These are phyloP conservation scores for Rhizopus microsporus DNA, from an alignment of 371 early-diverging fungal genomes.

Conservation along the genomic window DNA sequence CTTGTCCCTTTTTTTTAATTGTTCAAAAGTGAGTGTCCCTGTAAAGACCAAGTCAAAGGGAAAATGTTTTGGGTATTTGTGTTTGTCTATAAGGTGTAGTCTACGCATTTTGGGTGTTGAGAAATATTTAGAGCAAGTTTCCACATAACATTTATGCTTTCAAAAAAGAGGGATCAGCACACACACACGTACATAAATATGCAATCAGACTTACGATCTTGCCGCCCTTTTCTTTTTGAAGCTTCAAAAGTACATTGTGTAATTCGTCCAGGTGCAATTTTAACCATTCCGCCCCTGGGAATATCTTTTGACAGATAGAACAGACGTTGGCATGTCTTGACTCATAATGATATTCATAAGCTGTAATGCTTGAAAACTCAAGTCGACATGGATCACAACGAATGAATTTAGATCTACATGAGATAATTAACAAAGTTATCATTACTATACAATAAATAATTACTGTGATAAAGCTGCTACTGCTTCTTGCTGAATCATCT, in stretches of 20 bases:
- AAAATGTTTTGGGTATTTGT: constrained; percentile 64
- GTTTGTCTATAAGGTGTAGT: constrained; percentile 68
- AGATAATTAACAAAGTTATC: background rate
- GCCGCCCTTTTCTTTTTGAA: constrained; percentile 60
- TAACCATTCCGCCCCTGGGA: constrained; percentile 56
- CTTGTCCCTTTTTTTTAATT: constrained; percentile 22
- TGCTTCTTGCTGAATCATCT: constrained; percentile 34
- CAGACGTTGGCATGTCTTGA: constrained; percentile 57
- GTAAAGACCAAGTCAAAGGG: constrained; percentile 65
- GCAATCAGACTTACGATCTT: constrained; percentile 47
- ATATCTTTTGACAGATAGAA: constrained; percentile 46
- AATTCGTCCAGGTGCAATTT: constrained; percentile 59
- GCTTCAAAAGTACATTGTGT: constrained; percentile 51
- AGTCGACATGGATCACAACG: constrained; percentile 27
- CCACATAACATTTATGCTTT: constrained; percentile 75
- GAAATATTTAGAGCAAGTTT: constrained; percentile 56
- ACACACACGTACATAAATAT: background rate
- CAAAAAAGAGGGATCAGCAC: background rate
- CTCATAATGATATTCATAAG: constrained; percentile 64
- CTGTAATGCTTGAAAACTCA: constrained; percentile 28
- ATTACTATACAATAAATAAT: constrained; percentile 1
- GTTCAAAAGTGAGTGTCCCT: constrained; percentile 46
- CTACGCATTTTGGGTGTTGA: constrained; percentile 54
- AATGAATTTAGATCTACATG: constrained; percentile 21
- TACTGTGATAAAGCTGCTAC: constrained; percentile 17